Evolutionary conservation across 169 alveolate species (phyloP).

Genomic region (Toxoplasma gondii): DNA sequence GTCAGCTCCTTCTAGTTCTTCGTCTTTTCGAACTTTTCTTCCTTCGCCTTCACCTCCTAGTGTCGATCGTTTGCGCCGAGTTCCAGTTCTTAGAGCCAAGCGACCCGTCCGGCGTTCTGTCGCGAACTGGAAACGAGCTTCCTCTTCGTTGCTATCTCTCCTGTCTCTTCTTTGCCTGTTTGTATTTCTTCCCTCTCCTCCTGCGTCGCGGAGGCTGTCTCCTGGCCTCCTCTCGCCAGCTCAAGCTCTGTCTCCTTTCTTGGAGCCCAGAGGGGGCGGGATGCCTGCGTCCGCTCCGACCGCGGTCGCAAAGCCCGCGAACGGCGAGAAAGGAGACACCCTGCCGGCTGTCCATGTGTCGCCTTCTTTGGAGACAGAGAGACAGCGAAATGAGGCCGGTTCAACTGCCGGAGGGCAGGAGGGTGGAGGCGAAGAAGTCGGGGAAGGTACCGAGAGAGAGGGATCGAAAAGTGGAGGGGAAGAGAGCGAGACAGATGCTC

Average conservation of each 20-base stretch:
- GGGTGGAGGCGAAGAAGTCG: background rate
- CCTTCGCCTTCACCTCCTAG: background rate
- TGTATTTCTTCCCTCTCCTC: background rate
- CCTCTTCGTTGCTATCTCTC: background rate
- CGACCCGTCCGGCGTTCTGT: no score
- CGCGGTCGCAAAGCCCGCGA: background rate
- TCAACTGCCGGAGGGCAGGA: background rate
- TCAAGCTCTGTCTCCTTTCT: background rate
- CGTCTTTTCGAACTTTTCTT: background rate
- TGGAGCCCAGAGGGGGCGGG: background rate
- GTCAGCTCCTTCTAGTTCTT: background rate
- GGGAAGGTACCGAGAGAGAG: background rate
- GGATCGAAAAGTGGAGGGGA: no score
- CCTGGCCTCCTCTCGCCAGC: background rate
- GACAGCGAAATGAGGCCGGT: background rate
- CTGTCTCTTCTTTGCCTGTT: background rate
- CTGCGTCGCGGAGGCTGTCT: background rate
- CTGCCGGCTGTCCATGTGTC: background rate
- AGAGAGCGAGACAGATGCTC: no score
- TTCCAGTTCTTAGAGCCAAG: no score
- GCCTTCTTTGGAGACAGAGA: background rate
- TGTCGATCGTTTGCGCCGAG: no score
- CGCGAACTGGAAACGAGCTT: background rate
- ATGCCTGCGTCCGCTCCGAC: background rate
- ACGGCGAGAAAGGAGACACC: background rate